Percentiles rank a stretch among this genome's conserved stretches.
These are phyloP conservation scores for Capsicum pubescens DNA, from an alignment of 257 asterid genomes.

Conservation along the genomic window DNA sequence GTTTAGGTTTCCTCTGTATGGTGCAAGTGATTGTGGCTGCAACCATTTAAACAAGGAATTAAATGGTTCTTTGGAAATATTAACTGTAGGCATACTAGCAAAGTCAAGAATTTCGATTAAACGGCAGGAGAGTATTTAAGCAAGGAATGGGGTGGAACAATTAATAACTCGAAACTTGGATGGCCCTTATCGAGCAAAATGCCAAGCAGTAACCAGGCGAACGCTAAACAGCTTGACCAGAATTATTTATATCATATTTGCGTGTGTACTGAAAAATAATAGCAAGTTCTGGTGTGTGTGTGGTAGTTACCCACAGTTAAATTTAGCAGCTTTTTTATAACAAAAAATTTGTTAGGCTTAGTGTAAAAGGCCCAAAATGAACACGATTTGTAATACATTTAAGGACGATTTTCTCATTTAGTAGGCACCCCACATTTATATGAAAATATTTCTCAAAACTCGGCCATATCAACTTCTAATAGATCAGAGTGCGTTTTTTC, in stretches of 20 bases:
- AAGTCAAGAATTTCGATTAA: neutral
- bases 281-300: neutral
- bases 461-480: neutral
- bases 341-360: too few relatives aligned
- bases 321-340: too few relatives aligned
- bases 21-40: constrained; percentile 13
- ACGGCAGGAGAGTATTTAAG: neutral
- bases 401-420: too few relatives aligned
- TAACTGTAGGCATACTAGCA: neutral
- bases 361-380: too few relatives aligned
- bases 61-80: neutral
- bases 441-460: neutral
- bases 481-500: neutral
- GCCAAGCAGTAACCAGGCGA: neutral
- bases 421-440: neutral
- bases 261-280: neutral
- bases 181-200: neutral
- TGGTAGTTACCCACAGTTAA: neutral
- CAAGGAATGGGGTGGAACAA: neutral
- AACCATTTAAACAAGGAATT: neutral
- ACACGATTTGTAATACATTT: too few relatives aligned
- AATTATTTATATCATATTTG: neutral
- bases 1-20: neutral
- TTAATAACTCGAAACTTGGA: neutral
- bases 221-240: neutral